Base-by-base conservation (phyloP, 2,329 filamentous ascomycete species). In the Didymella keratinophila region DNA sequence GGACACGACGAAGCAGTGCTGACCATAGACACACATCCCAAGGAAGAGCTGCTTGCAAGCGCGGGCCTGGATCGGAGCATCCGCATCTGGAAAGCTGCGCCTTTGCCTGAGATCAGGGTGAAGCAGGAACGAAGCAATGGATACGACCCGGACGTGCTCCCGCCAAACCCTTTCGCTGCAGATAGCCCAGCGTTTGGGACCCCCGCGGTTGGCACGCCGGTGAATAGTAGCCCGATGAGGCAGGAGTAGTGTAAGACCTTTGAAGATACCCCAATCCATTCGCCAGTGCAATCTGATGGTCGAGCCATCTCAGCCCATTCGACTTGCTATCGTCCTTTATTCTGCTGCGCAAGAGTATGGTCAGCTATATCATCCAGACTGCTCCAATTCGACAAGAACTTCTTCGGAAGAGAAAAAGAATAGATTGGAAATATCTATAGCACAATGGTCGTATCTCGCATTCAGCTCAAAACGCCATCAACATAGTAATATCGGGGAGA, bases 1-100 rank as follows among this genome's bases (percentile, higher is more conserved):
- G 75, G 82, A 1, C 85, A 87, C 60, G 81, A 83, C 1, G 86
- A 85, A 41, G 81, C 83, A 3, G 84, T 90, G 6, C 74, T 89
- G 34, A 80, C 82, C 0, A 86, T 89, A 11, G 83, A 88, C 63
- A 84, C 87, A 7, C 85, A 85, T 70, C 80, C 81, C 25, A 79
- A 78, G 10, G 80, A 81, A 49, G 79, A 78, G 36, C 78, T 83
- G 20, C 79, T 90, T 41, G 87, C 84, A 5, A 90, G 86, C 63
- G 87, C 85, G 55, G 85, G 88, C 0, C 62, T 87, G 46, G 53
- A 56, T 12, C 36, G 53, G 12, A 45, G 18, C 20, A 50, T 56
- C 16, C 46, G 53, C 9, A 51, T 56, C 11, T 56, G 53, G 53
- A 56, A 56, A 46, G 46, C 53, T n/a, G 44, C 53, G 4, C 46